Evolutionary conservation across 2,329 filamentous ascomycete species (phyloP).

Genomic region (Hortaea werneckii): DNA sequence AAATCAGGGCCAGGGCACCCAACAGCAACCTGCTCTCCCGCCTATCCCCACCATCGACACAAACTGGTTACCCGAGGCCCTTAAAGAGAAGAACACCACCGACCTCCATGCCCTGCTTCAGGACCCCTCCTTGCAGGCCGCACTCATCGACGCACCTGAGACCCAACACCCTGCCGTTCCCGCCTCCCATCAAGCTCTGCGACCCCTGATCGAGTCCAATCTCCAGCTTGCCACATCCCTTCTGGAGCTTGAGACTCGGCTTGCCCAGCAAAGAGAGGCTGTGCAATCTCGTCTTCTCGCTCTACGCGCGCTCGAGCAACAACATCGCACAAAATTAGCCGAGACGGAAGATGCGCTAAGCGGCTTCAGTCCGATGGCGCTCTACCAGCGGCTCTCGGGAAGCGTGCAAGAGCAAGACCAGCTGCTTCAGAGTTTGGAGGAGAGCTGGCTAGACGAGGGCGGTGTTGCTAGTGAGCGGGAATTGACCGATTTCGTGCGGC

Average conservation of each 20-base stretch:
- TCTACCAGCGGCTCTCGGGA: conserved; percentile 72
- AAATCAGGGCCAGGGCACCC: conserved; percentile 9
- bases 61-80: conserved; percentile 65
- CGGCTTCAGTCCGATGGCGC: conserved; percentile 73
- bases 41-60: conserved; percentile 32
- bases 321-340: conserved; percentile 79
- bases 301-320: conserved; percentile 78
- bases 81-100: conserved; percentile 52
- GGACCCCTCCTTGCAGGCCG: conserved; percentile 55
- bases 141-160: conserved; percentile 58
- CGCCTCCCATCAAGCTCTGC: conserved; percentile 54
- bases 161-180: conserved; percentile 64
- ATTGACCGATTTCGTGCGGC: conserved; percentile 70
- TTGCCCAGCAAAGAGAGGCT: conserved; percentile 52
- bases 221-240: conserved; percentile 57
- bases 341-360: conserved; percentile 79
- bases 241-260: conserved; percentile 48
- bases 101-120: conserved; percentile 64
- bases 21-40: conserved; percentile 10
- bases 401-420: conserved; percentile 73
- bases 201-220: conserved; percentile 59
- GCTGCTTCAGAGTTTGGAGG: conserved; percentile 73
- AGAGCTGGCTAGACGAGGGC: conserved; percentile 73
- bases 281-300: conserved; percentile 75
- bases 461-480: conserved; percentile 65